Conservation (phyloP, 768 basidiomycete genomes). For the Cytidiella melzeri region DNA sequence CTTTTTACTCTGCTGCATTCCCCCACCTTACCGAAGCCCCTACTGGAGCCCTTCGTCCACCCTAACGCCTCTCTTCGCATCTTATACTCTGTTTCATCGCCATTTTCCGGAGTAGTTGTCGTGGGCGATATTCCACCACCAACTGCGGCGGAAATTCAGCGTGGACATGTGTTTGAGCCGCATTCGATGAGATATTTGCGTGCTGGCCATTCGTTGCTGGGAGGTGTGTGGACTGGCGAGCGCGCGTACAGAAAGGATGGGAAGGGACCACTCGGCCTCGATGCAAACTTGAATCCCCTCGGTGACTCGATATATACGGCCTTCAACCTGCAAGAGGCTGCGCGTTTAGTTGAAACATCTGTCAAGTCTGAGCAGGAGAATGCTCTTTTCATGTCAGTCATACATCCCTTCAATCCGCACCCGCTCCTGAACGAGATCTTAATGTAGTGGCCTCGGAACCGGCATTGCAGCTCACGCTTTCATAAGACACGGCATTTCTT, state of each 20-base stretch:
- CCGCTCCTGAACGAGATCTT: neutral
- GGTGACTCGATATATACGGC: slow-evolving; percentile 81
- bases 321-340: slow-evolving; percentile 86
- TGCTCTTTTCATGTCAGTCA: slow-evolving; percentile 65
- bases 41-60: slow-evolving; percentile 43
- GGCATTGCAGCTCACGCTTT: slow-evolving; percentile 80
- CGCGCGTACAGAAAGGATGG: slow-evolving; percentile 29
- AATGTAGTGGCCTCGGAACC: slow-evolving; percentile 76
- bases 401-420: neutral
- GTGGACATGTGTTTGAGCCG: slow-evolving; percentile 15
- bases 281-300: slow-evolving; percentile 47
- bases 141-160: slow-evolving; percentile 11
- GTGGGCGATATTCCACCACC: slow-evolving; percentile 67
- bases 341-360: slow-evolving; percentile 57
- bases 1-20: slow-evolving; percentile 37
- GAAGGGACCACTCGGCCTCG: slow-evolving; percentile 30
- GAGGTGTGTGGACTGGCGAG: slow-evolving; percentile 73
- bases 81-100: slow-evolving; percentile 58
- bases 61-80: slow-evolving; percentile 54
- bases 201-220: slow-evolving; percentile 50
- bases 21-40: slow-evolving; percentile 53
- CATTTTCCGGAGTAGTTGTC: slow-evolving; percentile 70
- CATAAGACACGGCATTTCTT: slow-evolving; percentile 56
- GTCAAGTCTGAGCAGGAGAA: slow-evolving; percentile 34
- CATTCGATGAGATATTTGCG: slow-evolving; percentile 37